Evolutionary conservation across 1,284 basidiomycete species (phyloP), one percentile per base, ranked within the genome.

Genomic region (Tilletiopsis washingtonensis): DNA sequence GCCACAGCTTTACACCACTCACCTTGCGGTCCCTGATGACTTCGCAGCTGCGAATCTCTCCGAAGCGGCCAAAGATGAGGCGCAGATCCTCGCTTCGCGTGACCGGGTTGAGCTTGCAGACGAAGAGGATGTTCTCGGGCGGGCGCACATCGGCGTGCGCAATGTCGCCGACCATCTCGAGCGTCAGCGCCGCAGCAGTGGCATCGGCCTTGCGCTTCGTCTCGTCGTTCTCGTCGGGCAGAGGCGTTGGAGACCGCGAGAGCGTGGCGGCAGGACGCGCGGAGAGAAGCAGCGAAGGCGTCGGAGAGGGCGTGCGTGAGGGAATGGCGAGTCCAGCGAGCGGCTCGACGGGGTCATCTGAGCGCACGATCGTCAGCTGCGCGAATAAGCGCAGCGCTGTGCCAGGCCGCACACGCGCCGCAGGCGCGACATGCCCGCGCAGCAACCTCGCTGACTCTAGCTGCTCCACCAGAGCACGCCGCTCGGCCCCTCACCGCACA

Each of bases 131-230:
- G 75, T 98, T 98, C 76, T 99, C 93, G 0, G 93, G 93, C 0
- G 94, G 94, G 38, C 91, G 82, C 38, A 99, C 89, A 66, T 96
- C 93, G 17, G 93, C 94, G 69, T 98, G 97, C 0, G 94, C 94
- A 47, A 98, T 78, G 74, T 99, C 94, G 42, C 93, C 93, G 53
- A 98, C 93, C 90, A 99, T 98, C 74, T 99, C 94, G 43, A 99
- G 81, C 2, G 94, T 98, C 12, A 99, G 77, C 0, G 93, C 94
- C 36, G 90, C 90, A 0, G 91, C 90, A 2, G 82, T 82, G 0
- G 93, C 91, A 0, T 91, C 91, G 51, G 85, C 84, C 71, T 84
- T 81, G 11, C 91, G 82, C 11, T 86, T 81, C 42, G 81, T 77
- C 15, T 80, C 80, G 63, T 93, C 93, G 38, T 83, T 82, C 54